Evolutionary conservation across 805 yeast genomes (phyloP).

Genomic region (Yarrowia hollandica): DNA sequence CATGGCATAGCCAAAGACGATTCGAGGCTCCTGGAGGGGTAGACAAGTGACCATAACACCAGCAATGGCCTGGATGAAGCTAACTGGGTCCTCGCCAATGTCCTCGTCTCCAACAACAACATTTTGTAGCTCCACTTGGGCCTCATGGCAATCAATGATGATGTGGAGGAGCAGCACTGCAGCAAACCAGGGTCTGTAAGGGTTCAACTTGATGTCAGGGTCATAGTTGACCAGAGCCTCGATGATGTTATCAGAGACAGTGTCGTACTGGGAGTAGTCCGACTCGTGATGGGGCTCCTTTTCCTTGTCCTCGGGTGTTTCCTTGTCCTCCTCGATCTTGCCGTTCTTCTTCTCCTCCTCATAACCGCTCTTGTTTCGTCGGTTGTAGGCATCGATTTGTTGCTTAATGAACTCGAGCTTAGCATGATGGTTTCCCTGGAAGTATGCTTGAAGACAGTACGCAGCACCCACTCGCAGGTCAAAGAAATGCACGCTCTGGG

Average conservation of each 20-base stretch:
- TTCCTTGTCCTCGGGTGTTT: background rate
- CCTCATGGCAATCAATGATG: conserved; percentile 34
- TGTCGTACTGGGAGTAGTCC: background rate
- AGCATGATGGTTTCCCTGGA: conserved; percentile 61
- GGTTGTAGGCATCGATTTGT: conserved; percentile 55
- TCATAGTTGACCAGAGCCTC: conserved; percentile 74
- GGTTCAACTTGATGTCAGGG: conserved; percentile 68
- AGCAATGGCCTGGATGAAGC: conserved; percentile 71
- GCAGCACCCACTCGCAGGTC: conserved; percentile 76
- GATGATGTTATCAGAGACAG: conserved; percentile 58
- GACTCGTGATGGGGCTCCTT: background rate
- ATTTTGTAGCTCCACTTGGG: conserved; percentile 36
- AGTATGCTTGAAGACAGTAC: conserved; percentile 64
- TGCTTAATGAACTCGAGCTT: conserved; percentile 63
- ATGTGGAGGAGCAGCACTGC: conserved; percentile 57
- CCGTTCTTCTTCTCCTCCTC: conserved; percentile 16
- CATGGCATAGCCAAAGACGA: conserved; percentile 74
- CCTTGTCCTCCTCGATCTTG: background rate
- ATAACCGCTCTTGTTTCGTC: conserved; percentile 35
- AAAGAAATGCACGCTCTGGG: conserved; percentile 81
- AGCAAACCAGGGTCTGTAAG: conserved; percentile 86
- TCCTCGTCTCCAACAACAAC: conserved; percentile 54
- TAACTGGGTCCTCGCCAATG: conserved; percentile 64
- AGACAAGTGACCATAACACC: conserved; percentile 70
- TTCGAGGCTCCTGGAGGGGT: conserved; percentile 64